A percentile compares a stretch with the other conserved stretches of the same genome.
Conservation (phyloP, 2,329 filamentous ascomycete genomes). For the Penicillium italicum region DNA sequence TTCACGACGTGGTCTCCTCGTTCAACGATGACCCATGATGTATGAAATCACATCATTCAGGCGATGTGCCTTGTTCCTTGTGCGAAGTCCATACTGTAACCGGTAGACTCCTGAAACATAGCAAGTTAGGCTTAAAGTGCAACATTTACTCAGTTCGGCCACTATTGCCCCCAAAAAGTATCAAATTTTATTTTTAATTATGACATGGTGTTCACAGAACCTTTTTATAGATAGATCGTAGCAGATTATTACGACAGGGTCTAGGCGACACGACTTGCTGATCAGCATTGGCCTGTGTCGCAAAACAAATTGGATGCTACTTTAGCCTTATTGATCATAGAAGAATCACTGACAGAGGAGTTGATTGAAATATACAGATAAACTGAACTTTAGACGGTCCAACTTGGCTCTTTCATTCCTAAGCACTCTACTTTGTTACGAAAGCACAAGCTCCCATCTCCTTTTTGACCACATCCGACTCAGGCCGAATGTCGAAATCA, state of each 20-base stretch:
- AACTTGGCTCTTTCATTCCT: background rate
- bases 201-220: background rate
- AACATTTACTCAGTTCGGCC: background rate
- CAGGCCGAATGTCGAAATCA: slow-evolving; percentile 82
- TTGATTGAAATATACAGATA: background rate
- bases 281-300: background rate
- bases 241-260: background rate
- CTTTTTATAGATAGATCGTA: background rate
- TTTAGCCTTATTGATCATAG: background rate
- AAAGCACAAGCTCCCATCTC: slow-evolving; percentile 72
- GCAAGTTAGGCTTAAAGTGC: background rate
- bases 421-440: slow-evolving; percentile 35
- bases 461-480: slow-evolving; percentile 55
- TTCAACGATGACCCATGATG: slow-evolving; percentile 22
- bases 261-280: background rate
- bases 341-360: background rate
- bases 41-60: slow-evolving; percentile 23
- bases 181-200: background rate
- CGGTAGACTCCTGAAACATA: background rate
- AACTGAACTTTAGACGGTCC: background rate
- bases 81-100: background rate
- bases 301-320: background rate
- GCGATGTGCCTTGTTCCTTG: slow-evolving; percentile 6
- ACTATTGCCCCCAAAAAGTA: background rate
- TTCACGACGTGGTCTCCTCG: slow-evolving; percentile 24